Evolutionary conservation across 345 rosid species (phyloP), one percentile per base, ranked within the genome.

Genomic region (Melastoma malabathricum): DNA sequence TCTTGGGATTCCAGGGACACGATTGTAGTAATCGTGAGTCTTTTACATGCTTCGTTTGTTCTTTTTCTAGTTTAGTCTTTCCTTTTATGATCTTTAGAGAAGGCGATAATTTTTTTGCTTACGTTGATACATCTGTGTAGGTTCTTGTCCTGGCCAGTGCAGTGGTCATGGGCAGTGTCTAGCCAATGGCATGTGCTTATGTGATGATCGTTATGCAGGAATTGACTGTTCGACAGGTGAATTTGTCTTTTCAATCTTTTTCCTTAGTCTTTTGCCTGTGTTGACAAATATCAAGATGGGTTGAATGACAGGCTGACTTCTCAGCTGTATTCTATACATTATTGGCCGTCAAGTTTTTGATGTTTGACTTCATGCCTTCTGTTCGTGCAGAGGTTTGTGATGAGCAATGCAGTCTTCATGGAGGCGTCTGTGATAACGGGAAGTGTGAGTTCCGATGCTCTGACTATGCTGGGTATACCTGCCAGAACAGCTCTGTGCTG

Each of bases 341-440:
- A 5, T 34, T 12, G 41, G 12, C 2, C 12, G 12, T 34, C 2
- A 8, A 34, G 41, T 34, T 34, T 34, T 6, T 34, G 12, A 34
- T 12, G 12, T 34, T 34, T 12, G 12, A 34, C 12, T 7, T 8
- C 12, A 12, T 34, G 12, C 41, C 39, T 59, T 48, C 43, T 23
- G 47, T 57, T 54, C 43, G 14, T 62, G 69, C 90, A 92, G 99
- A 89, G 66, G 84, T 81, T 44, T 92, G 99, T 18, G 95, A 92
- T 31, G 99, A 92, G 60, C 99, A 92, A 51, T 92, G 99, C 74
- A 92, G 97, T 62, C 86, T 92, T 15, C 99, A 92, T 41, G 97
- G 99, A 23, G 99, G 99, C 53, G 99, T 92, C n/a, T 92, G 99
- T 64, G 99, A 92, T 59, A 83, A 92, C 46, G 99, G 99, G 43